Conservation (phyloP, 495 filamentous ascomycete genomes). For the Hypoxylon fuscum region DNA sequence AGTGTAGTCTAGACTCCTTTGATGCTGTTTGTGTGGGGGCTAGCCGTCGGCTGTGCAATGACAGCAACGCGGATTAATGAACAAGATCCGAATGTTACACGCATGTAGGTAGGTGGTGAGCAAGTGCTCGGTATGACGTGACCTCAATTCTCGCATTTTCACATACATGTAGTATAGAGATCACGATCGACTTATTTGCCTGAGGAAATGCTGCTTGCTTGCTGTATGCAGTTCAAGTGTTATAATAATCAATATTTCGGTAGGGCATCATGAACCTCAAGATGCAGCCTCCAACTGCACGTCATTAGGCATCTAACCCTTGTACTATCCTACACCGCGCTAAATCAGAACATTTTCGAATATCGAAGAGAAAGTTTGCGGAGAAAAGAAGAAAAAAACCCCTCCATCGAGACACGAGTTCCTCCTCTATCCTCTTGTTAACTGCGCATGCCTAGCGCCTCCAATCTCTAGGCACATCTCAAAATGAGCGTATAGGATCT, state of each 20-base stretch:
- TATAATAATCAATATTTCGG: neutral
- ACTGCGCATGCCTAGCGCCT: no score
- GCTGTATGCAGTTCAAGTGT: constrained; percentile 1
- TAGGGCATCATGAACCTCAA: neutral
- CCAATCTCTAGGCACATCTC: no score
- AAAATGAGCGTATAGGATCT: neutral
- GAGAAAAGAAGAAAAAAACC: neutral
- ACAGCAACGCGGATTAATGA: no score
- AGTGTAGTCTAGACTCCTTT: neutral
- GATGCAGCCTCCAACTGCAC: constrained; percentile 13
- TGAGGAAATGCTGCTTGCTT: neutral
- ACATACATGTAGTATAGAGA: neutral
- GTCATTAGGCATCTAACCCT: constrained; percentile 9
- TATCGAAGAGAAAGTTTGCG: neutral
- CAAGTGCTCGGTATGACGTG: constrained; percentile 2
- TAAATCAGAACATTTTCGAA: neutral
- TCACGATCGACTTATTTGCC: neutral
- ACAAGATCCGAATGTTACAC: no score
- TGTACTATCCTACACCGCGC: constrained; percentile 1
- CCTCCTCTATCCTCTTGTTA: no score
- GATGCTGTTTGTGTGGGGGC: neutral
- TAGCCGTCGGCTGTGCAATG: no score
- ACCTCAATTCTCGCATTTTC: neutral
- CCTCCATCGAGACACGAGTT: neutral
- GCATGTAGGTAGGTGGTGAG: no score